Evolutionary conservation across 768 basidiomycete genomes (phyloP).

Genomic region (Chlorophyllum brunneum): DNA sequence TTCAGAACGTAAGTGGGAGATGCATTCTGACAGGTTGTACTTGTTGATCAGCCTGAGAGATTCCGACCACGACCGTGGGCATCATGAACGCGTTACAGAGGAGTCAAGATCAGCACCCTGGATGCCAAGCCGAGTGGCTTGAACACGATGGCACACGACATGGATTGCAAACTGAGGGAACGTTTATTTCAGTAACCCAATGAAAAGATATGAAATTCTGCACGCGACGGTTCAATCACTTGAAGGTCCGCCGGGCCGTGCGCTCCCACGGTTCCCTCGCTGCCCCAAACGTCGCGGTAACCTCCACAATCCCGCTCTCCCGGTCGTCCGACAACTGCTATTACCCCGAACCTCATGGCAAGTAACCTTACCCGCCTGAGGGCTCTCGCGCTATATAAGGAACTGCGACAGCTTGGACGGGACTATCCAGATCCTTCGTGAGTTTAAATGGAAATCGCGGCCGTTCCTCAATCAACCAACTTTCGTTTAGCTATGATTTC

Average conservation of each 20-base stretch:
- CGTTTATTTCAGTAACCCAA: neutral
- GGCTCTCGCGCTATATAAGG: conserved; percentile 75
- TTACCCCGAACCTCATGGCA: conserved; percentile 35
- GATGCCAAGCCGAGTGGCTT: neutral
- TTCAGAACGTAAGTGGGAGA: too few species aligned
- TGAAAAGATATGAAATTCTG: neutral
- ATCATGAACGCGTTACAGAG: too few species aligned
- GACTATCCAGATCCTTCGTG: conserved; percentile 83
- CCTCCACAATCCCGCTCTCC: neutral
- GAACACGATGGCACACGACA: neutral
- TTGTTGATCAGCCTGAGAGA: too few species aligned
- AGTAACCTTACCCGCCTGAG: conserved; percentile 52
- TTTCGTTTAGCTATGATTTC: conserved; percentile 58
- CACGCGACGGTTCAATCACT: neutral
- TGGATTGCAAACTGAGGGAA: neutral
- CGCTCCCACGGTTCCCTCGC: neutral
- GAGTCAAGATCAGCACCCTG: neutral
- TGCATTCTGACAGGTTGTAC: too few species aligned
- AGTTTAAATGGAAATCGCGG: conserved; percentile 24
- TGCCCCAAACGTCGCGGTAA: neutral
- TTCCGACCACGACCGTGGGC: too few species aligned
- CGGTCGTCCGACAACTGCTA: conserved; percentile 4
- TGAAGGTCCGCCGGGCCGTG: neutral
- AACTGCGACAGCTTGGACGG: conserved; percentile 73
- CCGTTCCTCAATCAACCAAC: conserved; percentile 2